These are phyloP conservation scores for Amauroascus verrucosus DNA, from an alignment of 2,329 filamentous ascomycete genomes.

Conservation along the genomic window DNA sequence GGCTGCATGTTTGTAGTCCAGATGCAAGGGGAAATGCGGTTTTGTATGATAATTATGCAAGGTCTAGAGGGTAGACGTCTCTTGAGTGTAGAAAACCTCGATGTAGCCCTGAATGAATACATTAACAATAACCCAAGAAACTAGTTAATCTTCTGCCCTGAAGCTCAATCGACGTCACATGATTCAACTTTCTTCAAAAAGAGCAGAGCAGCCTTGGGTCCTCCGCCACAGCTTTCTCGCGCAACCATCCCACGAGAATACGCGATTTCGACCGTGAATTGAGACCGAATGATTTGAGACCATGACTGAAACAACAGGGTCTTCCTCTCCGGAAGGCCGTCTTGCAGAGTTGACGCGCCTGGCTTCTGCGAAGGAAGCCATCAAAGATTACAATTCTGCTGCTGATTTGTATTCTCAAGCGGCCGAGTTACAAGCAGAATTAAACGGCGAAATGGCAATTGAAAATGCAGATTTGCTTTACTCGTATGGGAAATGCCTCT, in stretches of 20 bases:
- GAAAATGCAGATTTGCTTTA: conserved; percentile 92
- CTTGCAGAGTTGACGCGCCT: conserved; percentile 69
- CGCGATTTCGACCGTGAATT: background rate
- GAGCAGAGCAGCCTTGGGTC: too few species aligned
- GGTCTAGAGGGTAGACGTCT: too few species aligned
- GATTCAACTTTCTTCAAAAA: too few species aligned
- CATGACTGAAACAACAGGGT: background rate
- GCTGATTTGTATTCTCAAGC: conserved; percentile 82
- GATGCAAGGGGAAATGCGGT: too few species aligned
- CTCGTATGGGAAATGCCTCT: conserved; percentile 84
- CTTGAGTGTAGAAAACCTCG: too few species aligned
- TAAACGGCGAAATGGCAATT: conserved; percentile 84
- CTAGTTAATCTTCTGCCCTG: too few species aligned
- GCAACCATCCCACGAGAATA: too few species aligned
- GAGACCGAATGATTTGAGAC: background rate
- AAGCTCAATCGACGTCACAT: too few species aligned
- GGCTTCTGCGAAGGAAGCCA: conserved; percentile 73
- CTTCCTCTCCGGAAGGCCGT: conserved; percentile 40
- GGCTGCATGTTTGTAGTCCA: background rate
- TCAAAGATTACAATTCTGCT: conserved; percentile 78
- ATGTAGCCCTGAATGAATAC: too few species aligned
- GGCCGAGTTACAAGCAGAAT: conserved; percentile 75
- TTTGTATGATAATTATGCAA: too few species aligned
- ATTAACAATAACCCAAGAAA: too few species aligned
- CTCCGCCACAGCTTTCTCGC: too few species aligned